A percentile compares a stretch with the other conserved stretches of the same genome.
Conservation (phyloP, 139 green algal genomes). For the Auxenochlorella pyrenoidosa region DNA sequence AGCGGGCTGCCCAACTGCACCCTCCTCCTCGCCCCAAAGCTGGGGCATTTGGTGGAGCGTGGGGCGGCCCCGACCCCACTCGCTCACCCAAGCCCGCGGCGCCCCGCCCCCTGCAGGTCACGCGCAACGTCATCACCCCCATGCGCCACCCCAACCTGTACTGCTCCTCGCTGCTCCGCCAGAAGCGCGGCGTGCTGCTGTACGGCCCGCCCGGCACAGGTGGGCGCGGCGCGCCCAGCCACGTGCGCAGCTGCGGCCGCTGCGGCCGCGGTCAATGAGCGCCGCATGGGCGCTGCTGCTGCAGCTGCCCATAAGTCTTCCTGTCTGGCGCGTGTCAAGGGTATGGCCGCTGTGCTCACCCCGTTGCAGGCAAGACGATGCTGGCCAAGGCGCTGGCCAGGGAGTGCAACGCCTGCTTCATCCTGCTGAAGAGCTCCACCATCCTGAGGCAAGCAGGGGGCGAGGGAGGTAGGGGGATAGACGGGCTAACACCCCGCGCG, state of each 20-base stretch:
- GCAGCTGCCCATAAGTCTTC: background rate
- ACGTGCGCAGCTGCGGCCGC: too few relatives aligned
- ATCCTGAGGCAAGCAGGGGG: conserved; percentile 67
- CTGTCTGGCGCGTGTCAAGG: too few relatives aligned
- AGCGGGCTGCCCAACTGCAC: too few relatives aligned
- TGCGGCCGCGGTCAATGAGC: too few relatives aligned
- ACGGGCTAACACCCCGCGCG: too few relatives aligned
- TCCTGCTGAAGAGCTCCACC: conserved; percentile 87
- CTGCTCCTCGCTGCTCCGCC: conserved; percentile 80
- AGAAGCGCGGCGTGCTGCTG: conserved; percentile 88
- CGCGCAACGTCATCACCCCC: conserved; percentile 82
- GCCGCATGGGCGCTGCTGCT: too few relatives aligned
- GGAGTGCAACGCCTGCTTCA: conserved; percentile 91
- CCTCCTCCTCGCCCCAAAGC: too few relatives aligned
- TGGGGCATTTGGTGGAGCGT: too few relatives aligned
- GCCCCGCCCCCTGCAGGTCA: background rate
- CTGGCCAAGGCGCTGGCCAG: conserved; percentile 93
- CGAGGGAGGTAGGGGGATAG: background rate
- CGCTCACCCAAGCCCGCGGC: too few relatives aligned
- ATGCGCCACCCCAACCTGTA: conserved; percentile 84
- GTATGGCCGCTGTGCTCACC: too few relatives aligned
- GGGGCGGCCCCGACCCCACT: too few relatives aligned
- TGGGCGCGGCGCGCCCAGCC: background rate
- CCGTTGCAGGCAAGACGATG: conserved; percentile 86
- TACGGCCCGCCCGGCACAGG: conserved; percentile 92